Percentiles rank a stretch among this genome's conserved stretches.
Conservation (phyloP, 192 early-diverging fungal species). For the Gamsiella multidivaricata region DNA sequence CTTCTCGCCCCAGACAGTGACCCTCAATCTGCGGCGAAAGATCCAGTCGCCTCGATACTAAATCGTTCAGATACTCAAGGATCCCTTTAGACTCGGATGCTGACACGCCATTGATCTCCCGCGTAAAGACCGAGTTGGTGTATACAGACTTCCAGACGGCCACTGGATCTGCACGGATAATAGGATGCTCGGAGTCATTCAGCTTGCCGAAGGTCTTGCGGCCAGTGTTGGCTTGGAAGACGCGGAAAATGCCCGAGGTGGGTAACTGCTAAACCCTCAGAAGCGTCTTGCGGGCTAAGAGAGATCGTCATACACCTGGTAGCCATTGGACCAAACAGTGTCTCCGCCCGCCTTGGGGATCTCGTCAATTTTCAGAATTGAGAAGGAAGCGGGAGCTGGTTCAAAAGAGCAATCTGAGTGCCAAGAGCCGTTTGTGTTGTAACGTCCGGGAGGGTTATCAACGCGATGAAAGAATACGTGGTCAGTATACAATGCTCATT, state of each 20-base stretch:
- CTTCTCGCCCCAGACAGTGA: slow-evolving; percentile 45
- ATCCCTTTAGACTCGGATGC: slow-evolving; percentile 65
- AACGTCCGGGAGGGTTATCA: slow-evolving; percentile 33
- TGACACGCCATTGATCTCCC: slow-evolving; percentile 63
- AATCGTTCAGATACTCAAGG: slow-evolving; percentile 66
- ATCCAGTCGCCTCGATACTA: slow-evolving; percentile 61
- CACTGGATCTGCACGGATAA: slow-evolving; percentile 74
- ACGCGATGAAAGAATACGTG: too few relatives aligned
- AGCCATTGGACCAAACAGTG: slow-evolving; percentile 57
- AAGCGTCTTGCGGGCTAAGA: slow-evolving; percentile 60
- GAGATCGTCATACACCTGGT: slow-evolving; percentile 56
- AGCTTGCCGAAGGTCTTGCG: slow-evolving; percentile 53
- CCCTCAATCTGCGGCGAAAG: slow-evolving; percentile 34
- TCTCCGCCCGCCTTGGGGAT: slow-evolving; percentile 55
- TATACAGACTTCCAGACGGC: slow-evolving; percentile 77
- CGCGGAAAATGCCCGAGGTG: slow-evolving; percentile 56
- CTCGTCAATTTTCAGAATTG: slow-evolving; percentile 53
- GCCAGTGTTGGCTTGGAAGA: slow-evolving; percentile 41
- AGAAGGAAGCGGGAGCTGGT: slow-evolving; percentile 46
- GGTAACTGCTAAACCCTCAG: slow-evolving; percentile 69
- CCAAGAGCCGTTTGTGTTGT: slow-evolving; percentile 56
- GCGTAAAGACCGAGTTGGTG: slow-evolving; percentile 73
- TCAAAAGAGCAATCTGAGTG: slow-evolving; percentile 52
- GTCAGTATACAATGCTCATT: too few relatives aligned
- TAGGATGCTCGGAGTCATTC: slow-evolving; percentile 51